These are phyloP conservation scores for Stachybotrys elegans DNA, from an alignment of 2,329 filamentous ascomycete genomes.

Conservation along the genomic window DNA sequence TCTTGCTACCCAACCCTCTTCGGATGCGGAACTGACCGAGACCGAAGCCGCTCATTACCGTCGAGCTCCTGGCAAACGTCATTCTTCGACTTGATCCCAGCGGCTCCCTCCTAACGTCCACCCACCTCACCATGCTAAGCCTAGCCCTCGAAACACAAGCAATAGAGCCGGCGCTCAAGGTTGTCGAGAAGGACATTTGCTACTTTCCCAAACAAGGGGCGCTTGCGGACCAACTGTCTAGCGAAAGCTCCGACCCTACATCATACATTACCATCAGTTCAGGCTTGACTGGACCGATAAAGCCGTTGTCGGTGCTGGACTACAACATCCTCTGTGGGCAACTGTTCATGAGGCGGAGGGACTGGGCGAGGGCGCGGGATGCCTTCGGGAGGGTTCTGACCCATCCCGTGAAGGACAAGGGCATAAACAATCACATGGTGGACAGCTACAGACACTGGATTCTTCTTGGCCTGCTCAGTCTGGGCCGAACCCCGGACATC, in stretches of 20 bases:
- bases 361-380: slow-evolving; percentile 58
- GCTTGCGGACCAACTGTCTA: too few species aligned
- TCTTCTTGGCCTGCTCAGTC: slow-evolving; percentile 65
- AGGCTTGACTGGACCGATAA: slow-evolving; percentile 52
- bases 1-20: slow-evolving; percentile 5
- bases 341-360: slow-evolving; percentile 54
- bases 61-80: slow-evolving; percentile 42
- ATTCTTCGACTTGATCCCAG: slow-evolving; percentile 63
- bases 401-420: slow-evolving; percentile 57
- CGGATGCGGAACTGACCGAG: slow-evolving; percentile 6
- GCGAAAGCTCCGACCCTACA: slow-evolving; percentile 35
- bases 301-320: slow-evolving; percentile 51
- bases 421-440: slow-evolving; percentile 71
- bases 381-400: slow-evolving; percentile 63
- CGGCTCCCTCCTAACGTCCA: slow-evolving; percentile 60
- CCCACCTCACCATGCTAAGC: slow-evolving; percentile 53
- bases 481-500: slow-evolving; percentile 52
- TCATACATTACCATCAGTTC: slow-evolving; percentile 56
- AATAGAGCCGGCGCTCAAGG: slow-evolving; percentile 50
- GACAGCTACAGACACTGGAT: slow-evolving; percentile 93
- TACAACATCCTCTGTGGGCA: slow-evolving; percentile 64
- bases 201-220: slow-evolving; percentile 58
- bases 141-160: slow-evolving; percentile 52
- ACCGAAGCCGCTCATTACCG: slow-evolving; percentile 39
- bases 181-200: slow-evolving; percentile 62